phyloP scores from a whole-genome alignment of 1,139 yeast species.

The Suhomyces maxii region DNA sequence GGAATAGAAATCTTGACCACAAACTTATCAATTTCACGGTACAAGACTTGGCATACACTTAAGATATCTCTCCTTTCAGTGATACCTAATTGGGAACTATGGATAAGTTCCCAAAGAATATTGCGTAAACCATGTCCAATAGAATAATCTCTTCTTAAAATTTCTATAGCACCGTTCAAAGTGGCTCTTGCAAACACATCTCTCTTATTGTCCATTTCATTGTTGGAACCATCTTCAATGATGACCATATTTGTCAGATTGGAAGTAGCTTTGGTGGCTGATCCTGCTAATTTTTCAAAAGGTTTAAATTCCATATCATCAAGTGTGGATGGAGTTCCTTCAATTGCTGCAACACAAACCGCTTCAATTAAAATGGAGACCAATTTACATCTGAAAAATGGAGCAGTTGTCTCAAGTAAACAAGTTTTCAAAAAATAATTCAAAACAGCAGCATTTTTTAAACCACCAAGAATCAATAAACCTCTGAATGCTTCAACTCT shows the following conservation, averaged over 20 bases:
- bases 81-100: slow-evolving; percentile 58
- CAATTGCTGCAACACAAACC: slow-evolving; percentile 67
- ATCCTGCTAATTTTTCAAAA: slow-evolving; percentile 27
- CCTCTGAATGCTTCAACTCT: slow-evolving; percentile 72
- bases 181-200: slow-evolving; percentile 45
- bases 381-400: slow-evolving; percentile 52
- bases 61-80: slow-evolving; percentile 64
- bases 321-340: slow-evolving; percentile 54
- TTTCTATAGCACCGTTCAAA: slow-evolving; percentile 61
- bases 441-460: slow-evolving; percentile 61
- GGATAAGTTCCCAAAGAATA: slow-evolving; percentile 71
- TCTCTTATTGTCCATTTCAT: slow-evolving; percentile 49
- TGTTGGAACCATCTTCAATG: slow-evolving; percentile 48
- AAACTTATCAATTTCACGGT: slow-evolving; percentile 61
- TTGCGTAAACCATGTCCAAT: slow-evolving; percentile 61
- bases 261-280: slow-evolving; percentile 14
- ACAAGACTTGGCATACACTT: slow-evolving; percentile 65
- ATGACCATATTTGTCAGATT: slow-evolving; percentile 42
- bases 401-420: slow-evolving; percentile 52
- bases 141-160: slow-evolving; percentile 65
- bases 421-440: slow-evolving; percentile 61
- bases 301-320: slow-evolving; percentile 62
- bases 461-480: slow-evolving; percentile 70
- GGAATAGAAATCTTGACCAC: slow-evolving; percentile 67
- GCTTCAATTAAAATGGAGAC: slow-evolving; percentile 49